phyloP scores from a whole-genome alignment of 108 stramenopile genomes.

The Cyclotella cryptica region DNA sequence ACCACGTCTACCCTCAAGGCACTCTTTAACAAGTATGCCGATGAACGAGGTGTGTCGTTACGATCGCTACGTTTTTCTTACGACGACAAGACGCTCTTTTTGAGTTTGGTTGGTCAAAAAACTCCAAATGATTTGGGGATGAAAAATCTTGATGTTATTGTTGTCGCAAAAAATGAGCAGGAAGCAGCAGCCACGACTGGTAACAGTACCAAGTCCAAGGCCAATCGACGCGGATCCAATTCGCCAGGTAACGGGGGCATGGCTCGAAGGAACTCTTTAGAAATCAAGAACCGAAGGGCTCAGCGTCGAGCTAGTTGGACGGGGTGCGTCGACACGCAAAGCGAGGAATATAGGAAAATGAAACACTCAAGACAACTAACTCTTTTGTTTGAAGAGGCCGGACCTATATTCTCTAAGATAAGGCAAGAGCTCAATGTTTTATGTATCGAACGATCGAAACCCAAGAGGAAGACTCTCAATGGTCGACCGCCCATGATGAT shows the following conservation, averaged over 20 bases:
- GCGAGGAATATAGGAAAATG: slow-evolving; percentile 30
- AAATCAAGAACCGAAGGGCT: neutral
- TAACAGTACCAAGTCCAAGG: neutral
- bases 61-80: slow-evolving; percentile 33
- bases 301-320: slow-evolving; percentile 15
- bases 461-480: slow-evolving; percentile 23
- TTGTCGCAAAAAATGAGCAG: slow-evolving; percentile 7
- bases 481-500: neutral
- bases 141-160: slow-evolving; percentile 18
- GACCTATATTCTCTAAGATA: slow-evolving; percentile 30
- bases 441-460: slow-evolving; percentile 17
- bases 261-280: neutral
- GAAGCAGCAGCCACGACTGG: neutral
- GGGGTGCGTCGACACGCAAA: slow-evolving; percentile 7
- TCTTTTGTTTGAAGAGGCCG: slow-evolving; percentile 44
- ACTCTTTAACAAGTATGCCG: slow-evolving; percentile 31
- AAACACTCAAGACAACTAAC: slow-evolving; percentile 32
- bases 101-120: slow-evolving; percentile 35
- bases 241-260: neutral
- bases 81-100: slow-evolving; percentile 32
- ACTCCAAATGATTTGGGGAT: slow-evolving; percentile 25
- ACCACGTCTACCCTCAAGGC: slow-evolving; percentile 16
- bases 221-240: neutral
- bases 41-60: slow-evolving; percentile 13
- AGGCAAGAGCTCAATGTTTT: slow-evolving; percentile 35